Conservation (phyloP, 257 asterid species). For the Plectranthus barbatus region DNA sequence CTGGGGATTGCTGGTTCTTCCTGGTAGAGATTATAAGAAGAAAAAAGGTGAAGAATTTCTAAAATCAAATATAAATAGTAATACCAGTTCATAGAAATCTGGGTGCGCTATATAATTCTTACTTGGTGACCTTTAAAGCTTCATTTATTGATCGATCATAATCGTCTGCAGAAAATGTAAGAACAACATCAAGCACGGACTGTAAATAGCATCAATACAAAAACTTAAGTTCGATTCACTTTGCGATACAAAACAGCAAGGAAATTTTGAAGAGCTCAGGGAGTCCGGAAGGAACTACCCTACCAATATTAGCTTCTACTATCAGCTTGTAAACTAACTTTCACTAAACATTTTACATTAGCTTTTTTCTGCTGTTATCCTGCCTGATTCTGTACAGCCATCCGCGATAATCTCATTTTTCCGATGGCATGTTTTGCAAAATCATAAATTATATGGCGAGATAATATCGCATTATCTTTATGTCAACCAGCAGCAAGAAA, state of each 20-base stretch:
- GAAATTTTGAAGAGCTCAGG: background rate
- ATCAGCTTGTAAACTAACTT: background rate
- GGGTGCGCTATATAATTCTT: conserved; percentile 24
- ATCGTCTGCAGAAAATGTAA: conserved; percentile 59
- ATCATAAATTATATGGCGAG: no score
- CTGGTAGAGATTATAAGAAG: conserved; percentile 31
- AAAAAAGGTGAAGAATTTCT: background rate
- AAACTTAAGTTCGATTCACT: background rate
- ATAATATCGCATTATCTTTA: background rate
- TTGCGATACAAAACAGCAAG: background rate
- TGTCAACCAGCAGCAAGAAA: background rate
- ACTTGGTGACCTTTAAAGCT: conserved; percentile 93
- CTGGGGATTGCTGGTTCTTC: conserved; percentile 59
- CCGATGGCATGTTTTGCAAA: background rate
- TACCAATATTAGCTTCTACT: background rate
- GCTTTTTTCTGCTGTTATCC: background rate
- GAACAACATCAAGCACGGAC: conserved; percentile 13
- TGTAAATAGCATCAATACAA: background rate
- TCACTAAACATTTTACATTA: background rate
- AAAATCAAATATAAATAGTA: background rate
- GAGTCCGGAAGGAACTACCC: background rate
- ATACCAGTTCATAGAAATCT: conserved; percentile 1
- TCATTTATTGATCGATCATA: conserved; percentile 86
- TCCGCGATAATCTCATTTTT: background rate
- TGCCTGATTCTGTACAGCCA: background rate